A percentile compares a stretch with the other conserved stretches of the same genome.
These are phyloP conservation scores for Penicillium cinerascens DNA, from an alignment of 495 filamentous ascomycete genomes.

Conservation along the genomic window DNA sequence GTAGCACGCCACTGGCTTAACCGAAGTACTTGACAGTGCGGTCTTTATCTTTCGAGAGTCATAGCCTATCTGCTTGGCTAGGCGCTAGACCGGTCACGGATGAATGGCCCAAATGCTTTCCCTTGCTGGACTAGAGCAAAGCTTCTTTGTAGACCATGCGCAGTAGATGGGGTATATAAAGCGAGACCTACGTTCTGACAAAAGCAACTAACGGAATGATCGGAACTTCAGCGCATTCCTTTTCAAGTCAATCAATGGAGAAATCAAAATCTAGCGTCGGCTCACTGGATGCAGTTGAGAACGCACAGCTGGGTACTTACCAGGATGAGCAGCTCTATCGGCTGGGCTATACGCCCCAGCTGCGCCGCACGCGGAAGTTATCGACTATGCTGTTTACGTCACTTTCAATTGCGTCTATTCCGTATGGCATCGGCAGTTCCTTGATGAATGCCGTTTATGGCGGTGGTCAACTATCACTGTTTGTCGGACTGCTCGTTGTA, in stretches of 20 bases:
- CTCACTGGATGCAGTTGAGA: not conserved
- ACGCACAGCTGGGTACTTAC: not conserved
- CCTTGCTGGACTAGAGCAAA: conserved; percentile 6
- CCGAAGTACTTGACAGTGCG: no score
- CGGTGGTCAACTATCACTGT: conserved; percentile 25
- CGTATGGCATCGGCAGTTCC: conserved; percentile 36
- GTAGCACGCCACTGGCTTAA: no score
- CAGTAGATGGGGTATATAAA: conserved; percentile 4
- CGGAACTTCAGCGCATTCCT: not conserved
- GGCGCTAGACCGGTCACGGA: not conserved
- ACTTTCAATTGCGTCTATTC: conserved; percentile 32
- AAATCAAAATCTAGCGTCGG: not conserved
- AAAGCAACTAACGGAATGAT: not conserved
- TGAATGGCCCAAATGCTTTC: conserved; percentile 7
- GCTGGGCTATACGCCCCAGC: conserved; percentile 24
- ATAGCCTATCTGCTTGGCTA: not conserved
- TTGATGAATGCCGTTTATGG: conserved; percentile 30
- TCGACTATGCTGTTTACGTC: conserved; percentile 19
- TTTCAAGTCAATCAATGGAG: conserved; percentile 4
- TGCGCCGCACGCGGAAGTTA: conserved; percentile 18
- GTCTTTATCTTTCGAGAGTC: no score
- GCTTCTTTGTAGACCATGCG: not conserved
- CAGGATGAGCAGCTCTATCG: conserved; percentile 16
- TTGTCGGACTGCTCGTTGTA: conserved; percentile 24
- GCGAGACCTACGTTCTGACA: not conserved